Evolutionary conservation across 2,329 filamentous ascomycete genomes (phyloP).

Genomic region (Colletotrichum melonis): DNA sequence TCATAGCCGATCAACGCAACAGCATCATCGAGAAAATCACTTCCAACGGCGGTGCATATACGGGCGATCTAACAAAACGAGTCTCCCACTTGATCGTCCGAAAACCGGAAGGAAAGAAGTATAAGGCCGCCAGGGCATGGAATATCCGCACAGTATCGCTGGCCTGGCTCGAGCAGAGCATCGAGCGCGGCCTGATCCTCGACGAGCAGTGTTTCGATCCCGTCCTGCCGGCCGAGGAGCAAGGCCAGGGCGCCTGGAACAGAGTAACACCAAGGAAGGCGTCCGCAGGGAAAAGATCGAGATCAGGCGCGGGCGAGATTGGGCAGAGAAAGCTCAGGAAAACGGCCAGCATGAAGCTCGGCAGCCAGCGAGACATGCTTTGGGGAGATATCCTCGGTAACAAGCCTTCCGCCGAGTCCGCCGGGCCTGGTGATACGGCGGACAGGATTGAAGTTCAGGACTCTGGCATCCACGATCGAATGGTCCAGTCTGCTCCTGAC

Average conservation of each 20-base stretch:
- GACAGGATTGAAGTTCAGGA: slow-evolving; percentile 40
- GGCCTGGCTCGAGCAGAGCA: slow-evolving; percentile 87
- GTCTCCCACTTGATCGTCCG: slow-evolving; percentile 90
- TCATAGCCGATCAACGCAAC: slow-evolving; percentile 71
- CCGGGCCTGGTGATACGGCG: slow-evolving; percentile 10
- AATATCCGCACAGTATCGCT: slow-evolving; percentile 80
- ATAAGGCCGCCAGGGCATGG: slow-evolving; percentile 88
- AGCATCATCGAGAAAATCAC: slow-evolving; percentile 76
- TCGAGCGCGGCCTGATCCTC: slow-evolving; percentile 88
- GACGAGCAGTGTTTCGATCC: slow-evolving; percentile 90
- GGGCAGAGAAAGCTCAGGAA: slow-evolving; percentile 86
- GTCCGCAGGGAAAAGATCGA: slow-evolving; percentile 68
- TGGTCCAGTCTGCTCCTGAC: slow-evolving; percentile 37
- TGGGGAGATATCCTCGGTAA: slow-evolving; percentile 87
- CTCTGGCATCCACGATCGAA: slow-evolving; percentile 44
- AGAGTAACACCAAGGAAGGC: slow-evolving; percentile 59
- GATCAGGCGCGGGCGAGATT: slow-evolving; percentile 64
- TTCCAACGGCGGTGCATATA: slow-evolving; percentile 83
- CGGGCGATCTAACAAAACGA: slow-evolving; percentile 84
- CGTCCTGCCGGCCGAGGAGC: slow-evolving; percentile 72
- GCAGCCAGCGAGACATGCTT: slow-evolving; percentile 82
- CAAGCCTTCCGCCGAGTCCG: slow-evolving; percentile 25
- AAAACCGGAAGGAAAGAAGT: slow-evolving; percentile 87
- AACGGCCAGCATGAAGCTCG: slow-evolving; percentile 86
- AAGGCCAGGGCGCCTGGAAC: slow-evolving; percentile 83